A percentile compares a stretch with the other conserved stretches of the same genome.
These are phyloP conservation scores for Myrmaecium sp. DNA, from an alignment of 2,329 filamentous ascomycete species.

Conservation along the genomic window DNA sequence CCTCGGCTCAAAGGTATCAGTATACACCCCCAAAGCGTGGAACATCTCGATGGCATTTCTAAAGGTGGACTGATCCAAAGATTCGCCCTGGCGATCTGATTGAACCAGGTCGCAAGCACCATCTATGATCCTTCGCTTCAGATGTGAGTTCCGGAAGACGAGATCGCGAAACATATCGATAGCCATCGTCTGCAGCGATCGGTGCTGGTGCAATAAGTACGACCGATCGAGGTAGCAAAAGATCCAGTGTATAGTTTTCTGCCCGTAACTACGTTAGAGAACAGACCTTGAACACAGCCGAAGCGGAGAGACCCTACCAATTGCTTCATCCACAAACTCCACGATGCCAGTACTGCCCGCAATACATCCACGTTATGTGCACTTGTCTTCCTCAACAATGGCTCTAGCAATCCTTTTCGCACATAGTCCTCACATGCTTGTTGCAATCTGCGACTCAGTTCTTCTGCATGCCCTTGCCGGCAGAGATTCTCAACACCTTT, in stretches of 20 bases:
- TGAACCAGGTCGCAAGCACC: constrained; percentile 65
- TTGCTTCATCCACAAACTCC: constrained; percentile 65
- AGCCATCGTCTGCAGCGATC: constrained; percentile 68
- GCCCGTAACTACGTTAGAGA: constrained; percentile 4
- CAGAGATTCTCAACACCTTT: constrained; percentile 85
- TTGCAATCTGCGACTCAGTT: constrained; percentile 50
- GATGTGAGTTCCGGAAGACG: constrained; percentile 35
- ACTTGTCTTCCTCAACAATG: constrained; percentile 39
- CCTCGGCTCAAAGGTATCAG: constrained; percentile 57
- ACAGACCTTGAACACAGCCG: too few relatives aligned
- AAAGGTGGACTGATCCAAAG: constrained; percentile 45
- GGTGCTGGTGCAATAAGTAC: constrained; percentile 60
- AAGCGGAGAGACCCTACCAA: constrained; percentile 38
- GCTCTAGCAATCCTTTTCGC: constrained; percentile 35
- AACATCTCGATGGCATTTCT: constrained; percentile 66
- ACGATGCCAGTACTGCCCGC: constrained; percentile 41
- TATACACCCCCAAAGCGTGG: constrained; percentile 70
- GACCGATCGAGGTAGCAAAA: constrained; percentile 92
- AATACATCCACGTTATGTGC: constrained; percentile 48
- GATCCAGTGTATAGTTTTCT: constrained; percentile 66
- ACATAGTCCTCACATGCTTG: constrained; percentile 50
- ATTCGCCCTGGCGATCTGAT: constrained; percentile 45
- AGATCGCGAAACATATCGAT: constrained; percentile 55
- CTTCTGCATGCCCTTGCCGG: constrained; percentile 53
- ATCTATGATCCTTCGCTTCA: constrained; percentile 39